phyloP scores from a whole-genome alignment of 225 moss, liverwort and hornwort genomes.

The Polytrichum commune region DNA sequence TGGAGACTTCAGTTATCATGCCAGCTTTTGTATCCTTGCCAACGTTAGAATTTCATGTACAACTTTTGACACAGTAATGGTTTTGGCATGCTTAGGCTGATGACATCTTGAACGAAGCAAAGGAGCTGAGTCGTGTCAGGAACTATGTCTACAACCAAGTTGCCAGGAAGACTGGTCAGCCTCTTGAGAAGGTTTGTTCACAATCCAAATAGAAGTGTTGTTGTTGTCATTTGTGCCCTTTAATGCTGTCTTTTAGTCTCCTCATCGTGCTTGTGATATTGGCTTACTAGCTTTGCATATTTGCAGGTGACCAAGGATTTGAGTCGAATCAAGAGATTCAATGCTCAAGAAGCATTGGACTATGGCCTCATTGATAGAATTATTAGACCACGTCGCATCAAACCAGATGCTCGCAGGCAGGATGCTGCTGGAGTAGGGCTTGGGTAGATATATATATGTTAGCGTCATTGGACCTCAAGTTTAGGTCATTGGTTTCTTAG shows the following conservation, averaged over 20 bases:
- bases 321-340: slow-evolving; percentile 96
- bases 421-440: slow-evolving; percentile 49
- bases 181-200: slow-evolving; percentile 76
- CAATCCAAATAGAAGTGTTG: not conserved
- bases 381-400: slow-evolving; percentile 66
- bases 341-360: slow-evolving; percentile 92
- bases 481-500: not conserved
- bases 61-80: no score
- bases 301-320: slow-evolving; percentile 95
- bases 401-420: slow-evolving; percentile 58
- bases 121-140: slow-evolving; percentile 87
- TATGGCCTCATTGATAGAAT: slow-evolving; percentile 96
- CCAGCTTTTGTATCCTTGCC: no score
- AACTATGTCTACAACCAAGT: slow-evolving; percentile 86
- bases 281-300: not conserved
- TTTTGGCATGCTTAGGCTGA: slow-evolving; percentile 57
- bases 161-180: slow-evolving; percentile 85
- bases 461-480: not conserved
- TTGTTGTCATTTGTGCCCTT: not conserved
- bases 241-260: no score
- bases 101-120: slow-evolving; percentile 98
- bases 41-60: no score
- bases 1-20: no score
- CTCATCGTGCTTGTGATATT: not conserved
- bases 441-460: slow-evolving; percentile 15